A percentile compares a stretch with the other conserved stretches of the same genome.
Conservation (phyloP, 192 early-diverging fungal species). For the Rhizophagus clarus region DNA sequence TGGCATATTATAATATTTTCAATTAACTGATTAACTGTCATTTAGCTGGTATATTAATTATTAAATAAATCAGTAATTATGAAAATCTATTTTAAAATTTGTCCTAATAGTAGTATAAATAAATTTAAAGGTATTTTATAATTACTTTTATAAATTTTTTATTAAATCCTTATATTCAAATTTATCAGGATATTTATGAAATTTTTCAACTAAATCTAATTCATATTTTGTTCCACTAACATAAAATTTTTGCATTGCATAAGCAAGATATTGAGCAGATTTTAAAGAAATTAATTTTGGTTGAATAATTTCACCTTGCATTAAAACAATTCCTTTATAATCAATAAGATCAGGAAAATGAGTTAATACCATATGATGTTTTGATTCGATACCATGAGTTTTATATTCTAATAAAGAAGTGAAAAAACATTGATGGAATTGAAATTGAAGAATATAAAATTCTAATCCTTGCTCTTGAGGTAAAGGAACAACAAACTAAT, state of each 20-base stretch:
- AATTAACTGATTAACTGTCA: no score
- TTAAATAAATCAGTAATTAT: no score
- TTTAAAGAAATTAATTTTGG: conserved; percentile 55
- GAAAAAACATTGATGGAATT: conserved; percentile 83
- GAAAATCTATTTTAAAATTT: no score
- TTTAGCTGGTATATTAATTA: no score
- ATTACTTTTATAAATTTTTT: neutral
- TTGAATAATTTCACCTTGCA: conserved; percentile 77
- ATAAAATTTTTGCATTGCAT: no score
- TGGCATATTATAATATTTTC: no score
- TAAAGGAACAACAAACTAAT: conserved; percentile 83
- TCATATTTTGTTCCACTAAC: no score
- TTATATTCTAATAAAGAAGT: conserved; percentile 91
- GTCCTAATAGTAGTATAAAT: no score
- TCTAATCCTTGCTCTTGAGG: conserved; percentile 81
- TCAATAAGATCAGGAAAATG: conserved; percentile 85
- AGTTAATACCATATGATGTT: conserved; percentile 81
- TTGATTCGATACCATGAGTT: conserved; percentile 73
- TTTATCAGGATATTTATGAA: conserved; percentile 72
- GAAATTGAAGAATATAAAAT: conserved; percentile 84
- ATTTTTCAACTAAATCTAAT: conserved; percentile 50
- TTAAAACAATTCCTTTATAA: conserved; percentile 84
- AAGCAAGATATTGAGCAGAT: conserved; percentile 60
- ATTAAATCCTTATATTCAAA: conserved; percentile 65
- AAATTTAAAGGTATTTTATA: no score